Base-by-base conservation (phyloP, 805 yeast species). In the Clavispora fructus region DNA sequence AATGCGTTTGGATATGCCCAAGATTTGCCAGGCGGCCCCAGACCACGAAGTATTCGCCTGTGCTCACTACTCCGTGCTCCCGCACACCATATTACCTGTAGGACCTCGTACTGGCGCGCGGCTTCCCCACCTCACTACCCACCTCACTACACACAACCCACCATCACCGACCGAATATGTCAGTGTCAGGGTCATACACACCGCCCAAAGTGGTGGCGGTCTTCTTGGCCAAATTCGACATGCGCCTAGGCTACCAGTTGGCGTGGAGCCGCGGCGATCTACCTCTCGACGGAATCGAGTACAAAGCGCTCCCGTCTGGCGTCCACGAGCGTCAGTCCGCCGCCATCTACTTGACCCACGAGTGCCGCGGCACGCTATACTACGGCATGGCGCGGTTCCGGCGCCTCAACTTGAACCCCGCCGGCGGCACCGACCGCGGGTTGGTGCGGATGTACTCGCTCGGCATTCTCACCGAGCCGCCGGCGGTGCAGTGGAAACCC, bases 381-480 rank as follows among this genome's bases (percentile, higher is more conserved):
- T 68, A 67, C 49, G 77, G 77, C 11, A 39, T 65, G 16, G 58
- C 68, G 13, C 59, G 65, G 23, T 70, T 67, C 50, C 58, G 62
- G 37, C 69, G 65, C 51, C 43, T 42, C 23, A 49, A 53, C 43
- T 25, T 41, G 29, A 54, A 54, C 27, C 40, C 35, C 10, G 35
- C 42, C 3, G 51, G 46, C 17, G 45, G 43, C 33, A 38, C 43
- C 30, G 56, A 59, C 50, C 53, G 74, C 12, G 53, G 45, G 30
- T 54, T 74, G 31, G 79, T 83, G 26, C 73, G 72, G 51, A 78
- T 85, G 82, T 85, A 73, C 56, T 79, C 90, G 1, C 58, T 85
- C 9, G 91, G 90, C 0, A 63, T 84, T 1, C 62, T 84, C 17
- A 68, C 79, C 14, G 81, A 80, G 47, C 77, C 77, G 9, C 35